A percentile compares a stretch with the other conserved stretches of the same genome.
phyloP scores from a whole-genome alignment of 768 basidiomycete species.

The Hygrophoropsis aurantiaca region DNA sequence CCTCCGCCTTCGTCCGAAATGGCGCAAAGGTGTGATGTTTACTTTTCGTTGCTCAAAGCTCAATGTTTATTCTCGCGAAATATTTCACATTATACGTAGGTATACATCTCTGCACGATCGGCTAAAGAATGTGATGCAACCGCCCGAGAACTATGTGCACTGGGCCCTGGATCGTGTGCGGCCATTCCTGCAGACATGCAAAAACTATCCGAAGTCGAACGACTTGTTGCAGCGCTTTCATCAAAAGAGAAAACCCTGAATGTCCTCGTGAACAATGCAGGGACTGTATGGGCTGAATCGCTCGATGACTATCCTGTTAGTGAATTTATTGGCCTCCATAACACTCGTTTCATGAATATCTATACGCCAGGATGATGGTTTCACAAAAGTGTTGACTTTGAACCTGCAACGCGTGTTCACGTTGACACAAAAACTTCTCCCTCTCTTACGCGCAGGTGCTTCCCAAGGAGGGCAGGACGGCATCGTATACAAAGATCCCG shows the following conservation, averaged over 20 bases:
- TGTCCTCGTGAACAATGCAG: constrained; percentile 65
- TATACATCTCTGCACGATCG: constrained; percentile 64
- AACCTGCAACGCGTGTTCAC: constrained; percentile 67
- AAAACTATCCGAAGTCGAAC: constrained; percentile 51
- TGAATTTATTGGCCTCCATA: constrained; percentile 4
- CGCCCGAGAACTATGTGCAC: constrained; percentile 48
- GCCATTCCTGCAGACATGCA: constrained; percentile 55
- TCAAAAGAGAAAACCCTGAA: constrained; percentile 54
- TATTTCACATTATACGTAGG: constrained; percentile 28
- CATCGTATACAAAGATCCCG: constrained; percentile 43
- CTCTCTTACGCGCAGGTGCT: constrained; percentile 51
- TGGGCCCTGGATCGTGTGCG: constrained; percentile 56
- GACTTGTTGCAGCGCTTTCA: constrained; percentile 49
- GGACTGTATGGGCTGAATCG: constrained; percentile 52
- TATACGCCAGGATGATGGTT: constrained; percentile 47
- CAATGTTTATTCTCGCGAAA: neutral
- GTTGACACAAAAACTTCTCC: constrained; percentile 58
- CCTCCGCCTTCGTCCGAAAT: constrained; percentile 60
- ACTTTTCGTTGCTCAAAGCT: constrained; percentile 1
- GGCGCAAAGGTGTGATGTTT: constrained; percentile 48
- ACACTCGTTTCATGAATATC: constrained; percentile 3
- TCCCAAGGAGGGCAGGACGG: constrained; percentile 38
- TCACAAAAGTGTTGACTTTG: constrained; percentile 59
- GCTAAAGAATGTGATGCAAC: constrained; percentile 50
- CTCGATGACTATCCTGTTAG: constrained; percentile 48